These are phyloP conservation scores for Mucuna pruriens DNA, from an alignment of 306 rosid species.

Conservation along the genomic window DNA sequence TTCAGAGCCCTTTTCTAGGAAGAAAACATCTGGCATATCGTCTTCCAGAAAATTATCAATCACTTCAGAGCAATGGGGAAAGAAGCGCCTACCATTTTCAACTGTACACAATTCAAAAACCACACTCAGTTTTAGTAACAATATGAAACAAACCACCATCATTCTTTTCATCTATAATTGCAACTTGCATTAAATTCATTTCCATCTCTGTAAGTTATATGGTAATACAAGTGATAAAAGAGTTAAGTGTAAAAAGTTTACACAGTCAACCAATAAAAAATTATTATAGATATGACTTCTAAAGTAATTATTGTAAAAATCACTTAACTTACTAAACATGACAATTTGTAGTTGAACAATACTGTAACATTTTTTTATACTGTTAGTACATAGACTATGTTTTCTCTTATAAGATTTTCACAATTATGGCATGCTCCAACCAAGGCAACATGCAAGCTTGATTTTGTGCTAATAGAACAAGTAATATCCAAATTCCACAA, in stretches of 20 bases:
- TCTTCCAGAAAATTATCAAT: conserved; percentile 78
- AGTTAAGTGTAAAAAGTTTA: no score
- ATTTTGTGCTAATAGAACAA: conserved; percentile 7
- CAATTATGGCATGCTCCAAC: not conserved
- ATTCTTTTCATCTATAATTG: not conserved
- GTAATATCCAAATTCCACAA: not conserved
- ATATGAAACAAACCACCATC: not conserved
- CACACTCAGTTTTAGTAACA: conserved; percentile 25
- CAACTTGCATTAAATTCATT: conserved; percentile 29
- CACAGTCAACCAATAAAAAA: no score
- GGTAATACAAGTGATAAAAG: not conserved
- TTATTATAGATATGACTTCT: no score
- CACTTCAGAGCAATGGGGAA: conserved; percentile 94
- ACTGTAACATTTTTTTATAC: no score
- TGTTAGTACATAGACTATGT: no score
- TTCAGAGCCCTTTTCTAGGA: conserved; percentile 70
- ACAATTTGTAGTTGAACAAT: no score
- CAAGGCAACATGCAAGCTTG: conserved; percentile 30
- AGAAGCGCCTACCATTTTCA: conserved; percentile 80
- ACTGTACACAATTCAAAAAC: conserved; percentile 54
- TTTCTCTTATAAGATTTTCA: no score
- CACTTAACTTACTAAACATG: no score
- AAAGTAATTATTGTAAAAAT: no score
- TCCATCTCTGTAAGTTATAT: not conserved
- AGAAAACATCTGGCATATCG: conserved; percentile 69